These are phyloP conservation scores for Solanum chmielewskii DNA, from an alignment of 257 asterid species.

Conservation along the genomic window DNA sequence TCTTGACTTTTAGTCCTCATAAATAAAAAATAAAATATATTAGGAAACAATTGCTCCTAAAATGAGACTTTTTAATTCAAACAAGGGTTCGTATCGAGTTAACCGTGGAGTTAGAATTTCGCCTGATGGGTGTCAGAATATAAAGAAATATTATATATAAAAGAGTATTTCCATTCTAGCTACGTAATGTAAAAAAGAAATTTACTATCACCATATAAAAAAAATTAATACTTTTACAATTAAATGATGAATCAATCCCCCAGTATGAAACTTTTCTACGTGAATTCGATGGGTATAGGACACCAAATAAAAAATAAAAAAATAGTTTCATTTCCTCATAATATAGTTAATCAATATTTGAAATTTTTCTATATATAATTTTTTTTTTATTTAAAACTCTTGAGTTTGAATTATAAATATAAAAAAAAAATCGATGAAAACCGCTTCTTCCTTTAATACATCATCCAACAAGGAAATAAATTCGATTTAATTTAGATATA, in stretches of 20 bases:
- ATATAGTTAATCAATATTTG: background rate
- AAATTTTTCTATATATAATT: too few relatives aligned
- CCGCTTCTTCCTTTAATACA: background rate
- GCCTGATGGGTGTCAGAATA: too few relatives aligned
- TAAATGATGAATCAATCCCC: background rate
- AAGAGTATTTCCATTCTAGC: too few relatives aligned
- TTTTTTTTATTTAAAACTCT: too few relatives aligned
- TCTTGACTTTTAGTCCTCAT: background rate
- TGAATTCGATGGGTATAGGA: background rate
- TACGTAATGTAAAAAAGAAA: too few relatives aligned
- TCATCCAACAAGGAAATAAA: background rate
- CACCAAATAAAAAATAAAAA: too few relatives aligned
- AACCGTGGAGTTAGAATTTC: rapidly evolving
- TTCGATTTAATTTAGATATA: background rate
- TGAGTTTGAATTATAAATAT: background rate
- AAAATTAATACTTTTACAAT: too few relatives aligned
- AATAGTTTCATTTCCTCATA: too few relatives aligned
- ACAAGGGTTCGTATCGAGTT: rapidly evolving
- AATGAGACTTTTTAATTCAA: background rate
- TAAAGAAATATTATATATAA: too few relatives aligned
- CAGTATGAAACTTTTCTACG: rapidly evolving
- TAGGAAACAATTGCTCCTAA: background rate
- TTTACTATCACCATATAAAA: background rate
- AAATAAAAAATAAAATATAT: background rate
- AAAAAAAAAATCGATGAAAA: background rate